Percentiles rank a stretch among this genome's conserved stretches.
phyloP scores from a whole-genome alignment of 2,329 filamentous ascomycete genomes.

The Diaporthe vaccinii region DNA sequence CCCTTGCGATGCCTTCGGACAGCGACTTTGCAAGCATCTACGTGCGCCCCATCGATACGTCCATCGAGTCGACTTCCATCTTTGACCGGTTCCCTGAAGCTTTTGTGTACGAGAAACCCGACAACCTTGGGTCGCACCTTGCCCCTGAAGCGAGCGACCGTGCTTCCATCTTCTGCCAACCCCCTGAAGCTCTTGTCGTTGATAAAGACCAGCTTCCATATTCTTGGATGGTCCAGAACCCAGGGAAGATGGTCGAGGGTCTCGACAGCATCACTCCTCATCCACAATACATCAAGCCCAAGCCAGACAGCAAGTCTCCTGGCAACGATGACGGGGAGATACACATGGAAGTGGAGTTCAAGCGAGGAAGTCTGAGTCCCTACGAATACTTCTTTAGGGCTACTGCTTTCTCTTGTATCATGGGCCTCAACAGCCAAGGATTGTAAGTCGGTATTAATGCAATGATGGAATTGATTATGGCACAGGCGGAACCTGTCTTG shows the following conservation, averaged over 20 bases:
- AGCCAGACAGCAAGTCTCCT: no score
- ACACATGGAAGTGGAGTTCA: conserved; percentile 19
- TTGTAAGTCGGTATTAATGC: background rate
- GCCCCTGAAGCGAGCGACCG: background rate
- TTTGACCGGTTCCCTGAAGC: conserved; percentile 9
- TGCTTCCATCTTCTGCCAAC: background rate
- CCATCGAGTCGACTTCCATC: background rate
- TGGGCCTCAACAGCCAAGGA: conserved; percentile 1
- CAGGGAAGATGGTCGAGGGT: background rate
- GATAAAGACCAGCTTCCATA: background rate
- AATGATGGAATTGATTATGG: background rate
- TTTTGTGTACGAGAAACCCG: background rate
- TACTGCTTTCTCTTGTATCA: conserved; percentile 8
- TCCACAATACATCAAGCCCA: background rate
- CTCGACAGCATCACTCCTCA: background rate
- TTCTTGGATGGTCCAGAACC: conserved; percentile 31
- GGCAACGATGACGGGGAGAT: background rate
- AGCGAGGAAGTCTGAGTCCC: background rate
- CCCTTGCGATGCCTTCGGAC: background rate
- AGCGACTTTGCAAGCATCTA: background rate
- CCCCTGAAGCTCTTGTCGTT: background rate
- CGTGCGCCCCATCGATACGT: background rate
- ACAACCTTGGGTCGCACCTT: background rate
- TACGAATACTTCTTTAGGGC: conserved; percentile 6
- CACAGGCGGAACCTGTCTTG: background rate